Evolutionary conservation across 768 basidiomycete genomes (phyloP), one percentile per base, ranked within the genome.

Genomic region (Amanita brunnescens): DNA sequence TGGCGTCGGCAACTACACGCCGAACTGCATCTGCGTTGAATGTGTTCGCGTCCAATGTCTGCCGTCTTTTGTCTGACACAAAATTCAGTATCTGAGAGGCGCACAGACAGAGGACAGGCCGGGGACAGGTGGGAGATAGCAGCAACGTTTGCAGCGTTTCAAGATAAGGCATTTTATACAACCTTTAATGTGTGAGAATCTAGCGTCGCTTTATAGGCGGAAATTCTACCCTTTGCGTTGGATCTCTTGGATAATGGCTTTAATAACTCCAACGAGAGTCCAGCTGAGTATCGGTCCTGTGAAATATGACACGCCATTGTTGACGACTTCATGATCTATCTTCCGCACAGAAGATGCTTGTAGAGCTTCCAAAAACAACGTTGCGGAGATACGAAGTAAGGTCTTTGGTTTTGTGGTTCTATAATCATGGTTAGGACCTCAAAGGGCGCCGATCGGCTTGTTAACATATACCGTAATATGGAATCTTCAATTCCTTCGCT

Each of bases 401-500:
- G 73, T 78, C 59, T 78, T 81, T 1, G 85, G 87, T 52, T 80
- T 79, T 3, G 85, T 90, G 83, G 78, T 51, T 87, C 90, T 57
- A 14, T 13, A 5, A 23, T 24, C 10, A 29, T 49, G 20, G 5
- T 42, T 29, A 47, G 23, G 47, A 48, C 47, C 34, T 21, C 35
- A n/a, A n/a, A n/a, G n/a, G n/a, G 23, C 44, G 39, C 47, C 12
- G 42, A n/a, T 33, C 40, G 7, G 26, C 47, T 13, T 13, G 5
- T 14, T 26, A 32, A 34, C 10, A 45, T 51, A 57, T 64, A 81
- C 83, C 82, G 71, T 21, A 85, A 67, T 50, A 88, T 85, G 12
- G 77, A 81, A 58, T 91, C 89, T 57, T 91, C 89, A 23, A 91
- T 90, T 1, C 89, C 89, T 62, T 91, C 89, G 55, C 79, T 88